Conservation (phyloP, 2,329 filamentous ascomycete genomes). For the Aspergillus sp. region DNA sequence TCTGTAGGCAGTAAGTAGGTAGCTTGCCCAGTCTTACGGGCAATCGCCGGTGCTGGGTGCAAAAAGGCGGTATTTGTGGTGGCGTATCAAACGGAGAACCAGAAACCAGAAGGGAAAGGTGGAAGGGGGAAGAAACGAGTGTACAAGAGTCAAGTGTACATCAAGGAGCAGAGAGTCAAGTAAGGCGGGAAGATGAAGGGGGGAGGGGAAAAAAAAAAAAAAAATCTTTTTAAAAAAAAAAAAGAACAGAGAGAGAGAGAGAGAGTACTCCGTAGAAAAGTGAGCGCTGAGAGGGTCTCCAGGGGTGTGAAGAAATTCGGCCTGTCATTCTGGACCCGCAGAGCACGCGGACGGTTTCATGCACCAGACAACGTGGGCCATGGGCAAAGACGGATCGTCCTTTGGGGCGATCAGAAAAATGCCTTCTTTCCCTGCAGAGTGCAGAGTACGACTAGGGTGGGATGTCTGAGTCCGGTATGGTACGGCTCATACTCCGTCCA, state of each 20-base stretch:
- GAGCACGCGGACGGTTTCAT: constrained; percentile 40
- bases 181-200: constrained; percentile 13
- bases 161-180: not conserved
- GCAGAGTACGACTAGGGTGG: constrained; percentile 18
- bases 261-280: constrained; percentile 1
- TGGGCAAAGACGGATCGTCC: constrained; percentile 26
- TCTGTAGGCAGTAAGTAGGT: not conserved
- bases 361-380: constrained; percentile 41
- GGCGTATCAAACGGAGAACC: not conserved
- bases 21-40: not conserved
- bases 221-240: constrained; percentile 7
- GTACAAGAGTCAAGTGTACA: too few species aligned
- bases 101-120: not conserved
- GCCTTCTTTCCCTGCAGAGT: constrained; percentile 22
- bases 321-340: constrained; percentile 40
- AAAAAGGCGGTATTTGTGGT: not conserved
- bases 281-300: constrained; percentile 3
- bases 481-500: not conserved
- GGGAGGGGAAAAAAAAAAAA: constrained; percentile 17
- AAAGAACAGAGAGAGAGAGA: constrained; percentile 8
- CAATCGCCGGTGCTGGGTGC: not conserved
- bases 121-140: not conserved
- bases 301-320: constrained; percentile 32
- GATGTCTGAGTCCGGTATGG: not conserved
- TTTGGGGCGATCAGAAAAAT: constrained; percentile 26